Evolutionary conservation across 192 early-diverging fungal species (phyloP).

Genomic region (Linnemannia schmuckeri): DNA sequence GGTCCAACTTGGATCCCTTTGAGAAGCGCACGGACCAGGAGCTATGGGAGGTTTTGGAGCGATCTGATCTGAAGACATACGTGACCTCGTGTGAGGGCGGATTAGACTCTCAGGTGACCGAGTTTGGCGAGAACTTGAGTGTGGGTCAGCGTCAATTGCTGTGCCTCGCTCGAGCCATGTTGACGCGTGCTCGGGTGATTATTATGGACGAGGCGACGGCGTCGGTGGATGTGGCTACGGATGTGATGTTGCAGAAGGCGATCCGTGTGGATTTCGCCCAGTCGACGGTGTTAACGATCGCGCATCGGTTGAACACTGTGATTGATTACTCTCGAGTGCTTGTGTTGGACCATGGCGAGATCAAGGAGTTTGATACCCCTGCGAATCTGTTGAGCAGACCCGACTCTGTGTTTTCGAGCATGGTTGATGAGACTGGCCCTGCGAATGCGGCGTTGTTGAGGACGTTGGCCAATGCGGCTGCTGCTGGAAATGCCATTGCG

Average conservation of each 20-base stretch:
- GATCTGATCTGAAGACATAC: conserved; percentile 65
- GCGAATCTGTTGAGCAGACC: conserved; percentile 60
- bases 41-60: conserved; percentile 76
- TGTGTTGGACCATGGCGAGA: conserved; percentile 58
- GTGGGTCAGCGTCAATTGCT: conserved; percentile 89
- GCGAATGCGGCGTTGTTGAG: conserved; percentile 70
- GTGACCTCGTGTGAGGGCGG: conserved; percentile 57
- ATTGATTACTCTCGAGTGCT: conserved; percentile 60
- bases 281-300: conserved; percentile 72
- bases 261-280: conserved; percentile 67
- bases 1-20: conserved; percentile 88
- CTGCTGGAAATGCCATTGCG: conserved; percentile 18
- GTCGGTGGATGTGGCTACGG: conserved; percentile 75
- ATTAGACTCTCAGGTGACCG: conserved; percentile 68
- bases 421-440: conserved; percentile 79
- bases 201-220: conserved; percentile 68
- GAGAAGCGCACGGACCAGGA: conserved; percentile 70
- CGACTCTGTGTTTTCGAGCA: conserved; percentile 62
- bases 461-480: conserved; percentile 59
- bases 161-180: conserved; percentile 84
- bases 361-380: conserved; percentile 67
- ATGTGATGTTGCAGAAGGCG: conserved; percentile 73
- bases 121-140: conserved; percentile 82
- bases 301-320: conserved; percentile 69
- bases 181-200: conserved; percentile 71